Evolutionary conservation across 495 filamentous ascomycete species (phyloP).

Genomic region (Hypoxylon subgilvum): DNA sequence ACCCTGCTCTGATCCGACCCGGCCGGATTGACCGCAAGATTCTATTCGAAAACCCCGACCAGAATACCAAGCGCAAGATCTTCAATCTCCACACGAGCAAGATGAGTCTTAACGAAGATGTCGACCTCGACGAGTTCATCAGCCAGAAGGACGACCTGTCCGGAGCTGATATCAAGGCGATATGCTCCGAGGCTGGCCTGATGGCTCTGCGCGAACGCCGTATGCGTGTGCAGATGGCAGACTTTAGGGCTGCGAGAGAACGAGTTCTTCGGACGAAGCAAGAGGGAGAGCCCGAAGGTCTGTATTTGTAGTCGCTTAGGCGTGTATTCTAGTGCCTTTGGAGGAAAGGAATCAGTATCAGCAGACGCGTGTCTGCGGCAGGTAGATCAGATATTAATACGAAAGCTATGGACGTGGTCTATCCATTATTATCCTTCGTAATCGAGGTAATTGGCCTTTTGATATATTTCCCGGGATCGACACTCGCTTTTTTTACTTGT

Average conservation of each 20-base stretch:
- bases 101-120: slow-evolving; percentile 94
- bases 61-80: slow-evolving; percentile 99
- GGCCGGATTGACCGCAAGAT: slow-evolving; percentile 99
- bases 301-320: slow-evolving; percentile 85
- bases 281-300: slow-evolving; percentile 95
- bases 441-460: too few relatives aligned
- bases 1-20: slow-evolving; percentile 94
- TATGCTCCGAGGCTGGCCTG: slow-evolving; percentile 95
- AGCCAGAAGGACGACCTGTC: slow-evolving; percentile 97
- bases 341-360: not conserved
- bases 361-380: not conserved
- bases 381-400: slow-evolving; percentile 20
- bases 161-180: slow-evolving; percentile 97
- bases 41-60: slow-evolving; percentile 98
- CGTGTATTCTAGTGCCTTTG: slow-evolving; percentile 17
- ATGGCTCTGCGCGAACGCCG: slow-evolving; percentile 93
- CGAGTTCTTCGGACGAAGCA: slow-evolving; percentile 98
- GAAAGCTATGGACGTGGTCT: not conserved
- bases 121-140: slow-evolving; percentile 98
- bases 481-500: too few relatives aligned
- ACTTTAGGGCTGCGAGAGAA: slow-evolving; percentile 91
- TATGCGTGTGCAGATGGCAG: slow-evolving; percentile 99
- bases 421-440: not conserved
- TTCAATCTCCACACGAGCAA: slow-evolving; percentile 99
- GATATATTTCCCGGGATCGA: too few relatives aligned